Base-by-base conservation (phyloP, 768 basidiomycete genomes). In the Kwoniella bestiolae region DNA sequence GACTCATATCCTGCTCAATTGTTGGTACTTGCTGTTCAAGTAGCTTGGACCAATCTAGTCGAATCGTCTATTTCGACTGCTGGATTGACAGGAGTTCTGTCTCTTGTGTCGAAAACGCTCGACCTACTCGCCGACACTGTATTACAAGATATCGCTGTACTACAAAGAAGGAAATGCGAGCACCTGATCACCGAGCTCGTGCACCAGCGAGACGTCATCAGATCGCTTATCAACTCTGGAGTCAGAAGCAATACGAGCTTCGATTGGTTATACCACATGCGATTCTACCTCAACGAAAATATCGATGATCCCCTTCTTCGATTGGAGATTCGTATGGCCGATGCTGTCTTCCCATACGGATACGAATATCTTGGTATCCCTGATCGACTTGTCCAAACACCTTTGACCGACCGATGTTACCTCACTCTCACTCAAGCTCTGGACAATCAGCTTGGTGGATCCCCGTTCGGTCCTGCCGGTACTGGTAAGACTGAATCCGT, bases 401-500 rank as follows among this genome's bases (percentile, higher is more conserved):
- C 96, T 0, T 85, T 99, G 61, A 99, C 96, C 18, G 96, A 99
- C 80, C 87, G 92, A 60, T 95, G 95, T 58, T 99, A 98, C 82
- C 86, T 98, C 56, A 98, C 96, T 0, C 82, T 99, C 56, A 97
- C 95, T 0, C 96, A 98, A 78, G 96, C 96, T 4, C 84, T 99
- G 63, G 89, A 94, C 77, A 91, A 88, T 70, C 94, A 98, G 74
- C 87, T 98, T 14, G 96, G 96, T 73, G 96, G 96, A 25, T 89
- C 96, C 34, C 96, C 96, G 3, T 99, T 99, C 79, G 96, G 96
- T 18, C 96, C 96, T 55, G 96, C 96, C 21, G 96, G 96, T 80
- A 98, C 95, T 63, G 94, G 93, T 89, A 99, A 99, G 84, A 99
- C 96, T 0, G 96, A 99, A 82, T 98, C 96, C 1, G 96, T 99